Conservation (phyloP, 257 asterid genomes). For the Perilla frutescens region DNA sequence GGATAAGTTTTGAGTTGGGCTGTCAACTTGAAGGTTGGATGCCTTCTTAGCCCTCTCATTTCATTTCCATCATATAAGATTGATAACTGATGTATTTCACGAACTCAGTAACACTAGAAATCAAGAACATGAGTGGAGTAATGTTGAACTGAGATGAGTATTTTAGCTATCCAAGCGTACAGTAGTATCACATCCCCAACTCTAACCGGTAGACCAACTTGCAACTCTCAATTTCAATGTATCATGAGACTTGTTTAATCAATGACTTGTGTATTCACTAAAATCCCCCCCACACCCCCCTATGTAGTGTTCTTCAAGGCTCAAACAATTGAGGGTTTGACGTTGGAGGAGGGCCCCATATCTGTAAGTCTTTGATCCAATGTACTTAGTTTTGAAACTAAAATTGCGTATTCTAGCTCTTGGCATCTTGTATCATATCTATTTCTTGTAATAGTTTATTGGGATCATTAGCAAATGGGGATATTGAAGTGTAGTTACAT, state of each 20-base stretch:
- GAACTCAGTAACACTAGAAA: not conserved
- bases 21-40: not conserved
- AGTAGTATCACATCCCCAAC: slow-evolving; percentile 5
- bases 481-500: slow-evolving; percentile 26
- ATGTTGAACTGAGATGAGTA: not conserved
- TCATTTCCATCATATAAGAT: not conserved
- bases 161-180: not conserved
- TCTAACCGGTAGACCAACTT: not conserved
- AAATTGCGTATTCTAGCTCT: slow-evolving; percentile 30
- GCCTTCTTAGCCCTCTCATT: not conserved
- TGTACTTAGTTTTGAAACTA: slow-evolving; percentile 32
- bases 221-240: not conserved
- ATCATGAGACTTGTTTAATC: not conserved
- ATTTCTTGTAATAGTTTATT: slow-evolving; percentile 21
- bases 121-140: not conserved
- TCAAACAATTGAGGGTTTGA: slow-evolving; percentile 19
- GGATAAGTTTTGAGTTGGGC: not conserved
- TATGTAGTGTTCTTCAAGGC: slow-evolving; percentile 35
- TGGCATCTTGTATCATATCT: slow-evolving; percentile 25
- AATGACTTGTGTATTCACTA: slow-evolving; percentile 10
- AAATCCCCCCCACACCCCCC: not conserved
- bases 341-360: not conserved
- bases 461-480: slow-evolving; percentile 23
- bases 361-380: slow-evolving; percentile 34
- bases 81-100: not conserved